Evolutionary conservation across 2,329 filamentous ascomycete genomes (phyloP).

Genomic region (Daldinia sp.): DNA sequence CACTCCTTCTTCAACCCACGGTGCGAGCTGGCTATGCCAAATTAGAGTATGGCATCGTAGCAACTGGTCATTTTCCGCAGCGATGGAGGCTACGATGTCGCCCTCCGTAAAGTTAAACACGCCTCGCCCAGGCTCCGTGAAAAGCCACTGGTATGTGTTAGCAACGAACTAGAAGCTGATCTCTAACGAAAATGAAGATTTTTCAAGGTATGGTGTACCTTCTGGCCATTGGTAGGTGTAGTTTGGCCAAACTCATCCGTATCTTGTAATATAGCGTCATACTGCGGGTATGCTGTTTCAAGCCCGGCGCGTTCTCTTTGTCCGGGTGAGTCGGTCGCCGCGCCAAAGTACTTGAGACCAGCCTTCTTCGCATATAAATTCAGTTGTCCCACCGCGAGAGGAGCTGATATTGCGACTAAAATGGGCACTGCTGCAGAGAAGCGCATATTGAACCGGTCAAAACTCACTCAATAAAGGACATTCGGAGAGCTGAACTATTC

Average conservation of each 20-base stretch:
- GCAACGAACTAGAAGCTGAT: neutral
- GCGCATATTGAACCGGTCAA: conserved; percentile 41
- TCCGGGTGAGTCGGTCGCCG: conserved; percentile 66
- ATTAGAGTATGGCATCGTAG: conserved; percentile 64
- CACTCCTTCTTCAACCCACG: conserved; percentile 59
- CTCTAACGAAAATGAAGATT: neutral
- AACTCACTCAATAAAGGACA: neutral
- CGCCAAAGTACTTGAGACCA: conserved; percentile 70
- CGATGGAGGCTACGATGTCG: conserved; percentile 62
- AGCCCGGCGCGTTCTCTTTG: conserved; percentile 58
- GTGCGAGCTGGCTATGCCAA: conserved; percentile 52
- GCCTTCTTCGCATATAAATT: conserved; percentile 63
- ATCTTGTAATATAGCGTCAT: conserved; percentile 66
- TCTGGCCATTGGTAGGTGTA: conserved; percentile 70
- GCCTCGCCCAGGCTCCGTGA: conserved; percentile 68
- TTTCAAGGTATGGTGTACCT: conserved; percentile 49
- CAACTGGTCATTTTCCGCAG: conserved; percentile 55
- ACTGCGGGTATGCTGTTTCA: conserved; percentile 64
- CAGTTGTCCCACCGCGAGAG: conserved; percentile 55
- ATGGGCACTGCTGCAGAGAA: conserved; percentile 45
- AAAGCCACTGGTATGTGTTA: conserved; percentile 60
- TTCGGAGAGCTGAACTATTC: neutral
- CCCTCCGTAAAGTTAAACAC: conserved; percentile 72
- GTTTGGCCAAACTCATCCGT: conserved; percentile 70
- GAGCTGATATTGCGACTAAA: conserved; percentile 50